These are phyloP conservation scores for Elsinoe fawcettii DNA, from an alignment of 2,329 filamentous ascomycete species.

Conservation along the genomic window DNA sequence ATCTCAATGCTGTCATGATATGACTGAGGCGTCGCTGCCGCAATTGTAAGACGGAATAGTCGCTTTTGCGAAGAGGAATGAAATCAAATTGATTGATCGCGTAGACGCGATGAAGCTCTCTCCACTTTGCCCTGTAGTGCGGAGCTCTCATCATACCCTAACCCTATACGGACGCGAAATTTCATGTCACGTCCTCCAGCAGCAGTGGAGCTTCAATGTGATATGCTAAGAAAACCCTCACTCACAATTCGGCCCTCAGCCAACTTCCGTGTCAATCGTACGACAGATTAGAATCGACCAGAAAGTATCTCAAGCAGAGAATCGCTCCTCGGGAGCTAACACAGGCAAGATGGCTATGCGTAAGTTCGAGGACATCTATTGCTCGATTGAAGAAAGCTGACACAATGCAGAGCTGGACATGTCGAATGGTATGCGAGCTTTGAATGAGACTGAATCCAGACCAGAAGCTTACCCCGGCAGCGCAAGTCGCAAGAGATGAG, in stretches of 20 bases:
- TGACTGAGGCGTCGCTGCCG: too few species aligned
- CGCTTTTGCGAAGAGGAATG: not conserved
- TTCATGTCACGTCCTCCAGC: conserved; percentile 9
- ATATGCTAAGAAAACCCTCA: not conserved
- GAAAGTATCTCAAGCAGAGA: not conserved
- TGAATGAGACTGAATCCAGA: not conserved
- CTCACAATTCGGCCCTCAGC: not conserved
- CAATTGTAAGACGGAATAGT: not conserved
- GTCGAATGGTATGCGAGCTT: conserved; percentile 61
- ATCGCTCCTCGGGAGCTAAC: conserved; percentile 16
- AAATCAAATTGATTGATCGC: not conserved
- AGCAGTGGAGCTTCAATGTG: not conserved
- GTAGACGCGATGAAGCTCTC: not conserved
- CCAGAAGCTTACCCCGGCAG: conserved; percentile 29
- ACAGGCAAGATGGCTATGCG: conserved; percentile 51
- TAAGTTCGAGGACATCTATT: conserved; percentile 54
- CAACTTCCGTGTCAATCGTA: not conserved
- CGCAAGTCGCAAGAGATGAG: conserved; percentile 88
- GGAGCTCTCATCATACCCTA: not conserved
- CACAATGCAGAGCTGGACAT: conserved; percentile 63
- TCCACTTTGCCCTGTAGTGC: not conserved
- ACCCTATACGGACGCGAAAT: conserved; percentile 3
- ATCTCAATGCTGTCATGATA: not conserved
- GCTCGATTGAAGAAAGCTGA: conserved; percentile 22
- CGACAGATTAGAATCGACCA: not conserved